Conservation (phyloP, 2,329 filamentous ascomycete genomes). For the Bipolaris gigantea region DNA sequence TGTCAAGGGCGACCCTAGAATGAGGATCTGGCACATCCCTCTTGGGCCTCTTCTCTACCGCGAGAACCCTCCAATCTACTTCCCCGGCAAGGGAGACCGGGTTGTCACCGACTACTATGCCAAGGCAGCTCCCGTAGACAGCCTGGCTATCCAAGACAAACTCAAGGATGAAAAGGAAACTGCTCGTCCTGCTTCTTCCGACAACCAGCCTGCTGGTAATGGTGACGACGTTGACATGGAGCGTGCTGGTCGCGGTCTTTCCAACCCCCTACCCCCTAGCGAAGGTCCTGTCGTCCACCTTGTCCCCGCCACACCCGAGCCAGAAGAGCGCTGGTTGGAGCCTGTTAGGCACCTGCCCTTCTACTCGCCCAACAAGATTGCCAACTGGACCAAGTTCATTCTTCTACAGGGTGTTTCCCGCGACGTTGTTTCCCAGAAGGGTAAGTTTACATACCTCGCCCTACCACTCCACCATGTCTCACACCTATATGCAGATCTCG, state of each 20-base stretch:
- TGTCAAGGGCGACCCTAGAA: constrained; percentile 28
- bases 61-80: constrained; percentile 49
- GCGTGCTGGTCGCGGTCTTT: constrained; percentile 7
- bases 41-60: constrained; percentile 48
- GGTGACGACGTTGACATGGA: constrained; percentile 8
- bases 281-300: constrained; percentile 6
- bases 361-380: constrained; percentile 34
- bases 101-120: constrained; percentile 49
- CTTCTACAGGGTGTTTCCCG: constrained; percentile 51
- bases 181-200: constrained; percentile 1
- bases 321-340: constrained; percentile 37
- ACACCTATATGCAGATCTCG: constrained; percentile 24
- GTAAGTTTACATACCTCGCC: neutral
- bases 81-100: constrained; percentile 44
- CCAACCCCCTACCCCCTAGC: constrained; percentile 3
- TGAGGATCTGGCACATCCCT: constrained; percentile 31
- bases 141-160: neutral
- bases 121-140: constrained; percentile 23
- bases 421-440: constrained; percentile 41
- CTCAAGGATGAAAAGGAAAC: constrained; percentile 13
- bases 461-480: neutral
- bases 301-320: constrained; percentile 26
- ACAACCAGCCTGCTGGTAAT: constrained; percentile 2
- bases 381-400: constrained; percentile 48
- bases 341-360: constrained; percentile 41